phyloP scores from a whole-genome alignment of 352 stramenopile genomes.

The Phytophthora palmivora region DNA sequence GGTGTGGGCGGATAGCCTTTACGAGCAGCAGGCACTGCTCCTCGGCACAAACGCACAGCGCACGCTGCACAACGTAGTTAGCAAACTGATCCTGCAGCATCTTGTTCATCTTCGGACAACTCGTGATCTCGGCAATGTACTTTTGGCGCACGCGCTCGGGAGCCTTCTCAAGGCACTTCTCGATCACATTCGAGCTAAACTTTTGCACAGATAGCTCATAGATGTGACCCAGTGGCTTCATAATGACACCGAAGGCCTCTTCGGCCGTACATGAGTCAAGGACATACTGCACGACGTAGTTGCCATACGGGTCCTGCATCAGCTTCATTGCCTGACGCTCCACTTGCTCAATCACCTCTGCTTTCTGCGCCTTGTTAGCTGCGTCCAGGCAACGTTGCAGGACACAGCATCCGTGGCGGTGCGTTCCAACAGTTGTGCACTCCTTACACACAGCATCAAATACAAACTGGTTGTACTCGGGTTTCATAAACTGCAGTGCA shows the following conservation, averaged over 20 bases:
- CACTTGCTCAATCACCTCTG: constrained; percentile 92
- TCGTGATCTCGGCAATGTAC: constrained; percentile 84
- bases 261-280: constrained; percentile 88
- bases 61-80: constrained; percentile 99
- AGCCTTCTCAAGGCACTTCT: constrained; percentile 98
- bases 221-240: constrained; percentile 92
- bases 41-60: constrained; percentile 95
- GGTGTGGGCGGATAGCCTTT: constrained; percentile 96
- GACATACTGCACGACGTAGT: constrained; percentile 94
- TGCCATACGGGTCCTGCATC: constrained; percentile 93
- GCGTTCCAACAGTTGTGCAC: constrained; percentile 95
- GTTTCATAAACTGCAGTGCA: constrained; percentile 94
- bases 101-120: constrained; percentile 89
- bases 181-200: constrained; percentile 99
- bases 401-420: constrained; percentile 98
- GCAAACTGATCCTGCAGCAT: constrained; percentile 98
- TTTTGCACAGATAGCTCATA: constrained; percentile 98
- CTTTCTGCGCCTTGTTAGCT: constrained; percentile 88
- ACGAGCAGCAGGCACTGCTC: constrained; percentile 95
- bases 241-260: constrained; percentile 83
- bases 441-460: constrained; percentile 97
- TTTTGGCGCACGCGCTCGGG: constrained; percentile 73
- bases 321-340: constrained; percentile 97
- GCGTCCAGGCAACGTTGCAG: constrained; percentile 97
- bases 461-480: constrained; percentile 96